Conservation (phyloP, 2,329 filamentous ascomycete genomes). For the Amylocarpus encephaloides region DNA sequence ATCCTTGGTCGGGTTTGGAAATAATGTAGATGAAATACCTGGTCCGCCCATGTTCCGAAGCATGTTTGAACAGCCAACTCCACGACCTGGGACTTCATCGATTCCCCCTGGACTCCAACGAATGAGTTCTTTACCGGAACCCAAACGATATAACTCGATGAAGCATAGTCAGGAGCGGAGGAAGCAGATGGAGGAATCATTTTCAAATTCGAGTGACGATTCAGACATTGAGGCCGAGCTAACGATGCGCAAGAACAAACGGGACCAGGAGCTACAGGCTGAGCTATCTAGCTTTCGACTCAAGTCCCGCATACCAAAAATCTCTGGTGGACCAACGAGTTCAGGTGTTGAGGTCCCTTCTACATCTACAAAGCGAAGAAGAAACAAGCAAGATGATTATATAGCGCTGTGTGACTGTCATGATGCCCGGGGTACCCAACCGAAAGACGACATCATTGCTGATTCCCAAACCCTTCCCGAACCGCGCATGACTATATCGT, state of each 20-base stretch:
- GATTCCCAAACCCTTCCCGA: constrained; percentile 12
- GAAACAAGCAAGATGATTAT: constrained; percentile 25
- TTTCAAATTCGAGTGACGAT: constrained; percentile 13
- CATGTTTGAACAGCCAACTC: constrained; percentile 3
- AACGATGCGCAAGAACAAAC: neutral
- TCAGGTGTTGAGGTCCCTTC: constrained; percentile 17
- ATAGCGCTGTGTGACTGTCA: constrained; percentile 23
- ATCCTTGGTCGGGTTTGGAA: constrained; percentile 12
- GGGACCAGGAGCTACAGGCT: neutral
- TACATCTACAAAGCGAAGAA: constrained; percentile 15
- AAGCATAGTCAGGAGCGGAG: constrained; percentile 28
- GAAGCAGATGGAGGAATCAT: neutral
- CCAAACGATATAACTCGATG: constrained; percentile 24
- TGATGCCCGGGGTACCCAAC: constrained; percentile 25
- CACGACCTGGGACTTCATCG: neutral
- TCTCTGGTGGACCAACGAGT: neutral
- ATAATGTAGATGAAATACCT: constrained; percentile 4
- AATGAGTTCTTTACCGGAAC: constrained; percentile 12
- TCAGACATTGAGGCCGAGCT: constrained; percentile 21
- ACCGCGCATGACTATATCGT: neutral
- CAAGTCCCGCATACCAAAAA: neutral
- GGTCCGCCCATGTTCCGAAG: constrained; percentile 15
- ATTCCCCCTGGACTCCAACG: neutral
- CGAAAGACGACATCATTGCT: constrained; percentile 22
- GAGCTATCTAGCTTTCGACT: neutral